Percentiles rank a stretch among this genome's conserved stretches.
phyloP scores from a whole-genome alignment of 129 eudicot genomes.

The Tagetes erecta region DNA sequence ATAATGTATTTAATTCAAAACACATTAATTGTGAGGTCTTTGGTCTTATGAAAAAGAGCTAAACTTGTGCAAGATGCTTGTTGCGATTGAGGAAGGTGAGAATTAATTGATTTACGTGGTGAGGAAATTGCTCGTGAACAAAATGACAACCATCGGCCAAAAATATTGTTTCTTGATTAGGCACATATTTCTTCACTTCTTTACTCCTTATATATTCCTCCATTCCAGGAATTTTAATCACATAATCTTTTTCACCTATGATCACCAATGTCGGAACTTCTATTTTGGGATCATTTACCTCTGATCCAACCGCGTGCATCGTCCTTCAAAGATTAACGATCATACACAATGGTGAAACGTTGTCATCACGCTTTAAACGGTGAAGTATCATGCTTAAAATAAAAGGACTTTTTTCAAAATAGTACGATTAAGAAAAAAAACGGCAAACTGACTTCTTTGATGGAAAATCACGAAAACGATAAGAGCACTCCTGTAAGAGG shows the following conservation, averaged over 20 bases:
- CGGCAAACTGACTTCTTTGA: too few species aligned
- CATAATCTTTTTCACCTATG: slow-evolving; percentile 36
- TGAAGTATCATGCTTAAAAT: too few species aligned
- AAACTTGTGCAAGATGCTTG: not conserved
- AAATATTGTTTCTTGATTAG: slow-evolving; percentile 22
- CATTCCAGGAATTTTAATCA: slow-evolving; percentile 28
- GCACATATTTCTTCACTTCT: slow-evolving; percentile 30
- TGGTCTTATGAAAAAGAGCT: not conserved
- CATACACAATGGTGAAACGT: too few species aligned
- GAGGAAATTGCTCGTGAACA: slow-evolving; percentile 39
- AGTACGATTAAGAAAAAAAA: too few species aligned
- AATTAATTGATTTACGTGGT: slow-evolving; percentile 40
- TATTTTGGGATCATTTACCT: slow-evolving; percentile 16
- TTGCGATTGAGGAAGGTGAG: slow-evolving; percentile 29
- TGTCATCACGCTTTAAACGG: too few species aligned
- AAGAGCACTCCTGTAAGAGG: too few species aligned
- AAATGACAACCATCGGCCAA: slow-evolving; percentile 36
- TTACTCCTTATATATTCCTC: slow-evolving; percentile 33
- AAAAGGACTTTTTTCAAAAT: too few species aligned
- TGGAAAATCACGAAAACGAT: too few species aligned
- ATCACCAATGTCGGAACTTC: slow-evolving; percentile 29
- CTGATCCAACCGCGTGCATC: slow-evolving; percentile 8
- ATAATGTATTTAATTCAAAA: too few species aligned
- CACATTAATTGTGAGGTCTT: not conserved
- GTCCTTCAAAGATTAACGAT: slow-evolving; percentile 11